Evolutionary conservation across 2,329 filamentous ascomycete species (phyloP).

Genomic region (Huntiella decipiens): DNA sequence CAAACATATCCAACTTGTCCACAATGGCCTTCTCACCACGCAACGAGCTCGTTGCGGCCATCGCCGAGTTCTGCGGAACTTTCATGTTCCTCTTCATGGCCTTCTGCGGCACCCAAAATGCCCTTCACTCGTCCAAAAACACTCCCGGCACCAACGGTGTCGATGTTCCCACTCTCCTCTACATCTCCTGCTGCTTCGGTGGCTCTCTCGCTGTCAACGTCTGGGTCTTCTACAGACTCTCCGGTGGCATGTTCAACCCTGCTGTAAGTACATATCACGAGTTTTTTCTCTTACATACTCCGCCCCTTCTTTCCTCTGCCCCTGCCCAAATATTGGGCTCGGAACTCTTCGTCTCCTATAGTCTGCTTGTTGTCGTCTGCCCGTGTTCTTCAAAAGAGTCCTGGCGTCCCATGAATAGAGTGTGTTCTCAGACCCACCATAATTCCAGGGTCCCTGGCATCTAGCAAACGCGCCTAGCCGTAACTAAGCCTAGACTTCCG

Average conservation of each 20-base stretch:
- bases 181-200: conserved; percentile 31
- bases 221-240: conserved; percentile 37
- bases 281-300: background rate
- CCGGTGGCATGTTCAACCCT: conserved; percentile 32
- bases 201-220: conserved; percentile 32
- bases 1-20: background rate
- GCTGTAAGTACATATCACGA: conserved; percentile 20
- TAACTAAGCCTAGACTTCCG: background rate
- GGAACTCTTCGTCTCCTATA: conserved; percentile 4
- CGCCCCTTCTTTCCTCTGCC: background rate
- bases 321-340: background rate
- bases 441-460: too few species aligned
- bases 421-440: background rate
- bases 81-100: conserved; percentile 32
- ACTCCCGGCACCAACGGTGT: conserved; percentile 13
- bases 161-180: conserved; percentile 20
- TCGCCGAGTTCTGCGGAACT: conserved; percentile 33
- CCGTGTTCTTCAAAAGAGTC: background rate
- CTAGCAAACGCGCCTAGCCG: too few species aligned
- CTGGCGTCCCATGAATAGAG: background rate
- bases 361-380: background rate
- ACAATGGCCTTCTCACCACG: conserved; percentile 8
- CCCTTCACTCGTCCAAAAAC: conserved; percentile 17
- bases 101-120: conserved; percentile 18
- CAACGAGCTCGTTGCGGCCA: conserved; percentile 23